Base-by-base conservation (phyloP, 768 basidiomycete genomes). In the Hortiboletus campestris region DNA sequence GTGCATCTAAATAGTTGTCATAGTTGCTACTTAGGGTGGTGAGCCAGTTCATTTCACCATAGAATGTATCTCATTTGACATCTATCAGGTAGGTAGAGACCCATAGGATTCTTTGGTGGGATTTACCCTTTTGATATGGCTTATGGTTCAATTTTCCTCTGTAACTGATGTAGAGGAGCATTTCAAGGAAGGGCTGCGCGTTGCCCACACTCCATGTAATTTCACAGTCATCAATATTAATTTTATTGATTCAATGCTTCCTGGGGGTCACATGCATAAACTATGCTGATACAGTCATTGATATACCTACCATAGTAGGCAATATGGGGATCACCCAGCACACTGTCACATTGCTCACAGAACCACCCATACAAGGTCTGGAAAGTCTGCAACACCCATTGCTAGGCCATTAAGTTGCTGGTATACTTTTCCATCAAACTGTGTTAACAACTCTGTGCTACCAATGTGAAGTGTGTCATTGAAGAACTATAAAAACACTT, bases 21-120 rank as follows among this genome's bases (percentile, higher is more conserved):
- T 0, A 2, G 0, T 2, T 20, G 25, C 55, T 56, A 53, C 55
- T 35, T 0, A 59, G 32, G 0, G 43, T 56, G 32, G 58, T 32
- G 0, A 60, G 20, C 0, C 44, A 39, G 0, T 2, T 6, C 55
- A 60, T 56, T 12, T 60, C 55, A 22, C 59, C 48, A 0, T 7
- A 14, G 17, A 60, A 60, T 0, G 53, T 61, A 0, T 57, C 60
- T 42, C 48, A 34, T 22, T 61, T 61, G 0, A 61, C 54, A 1
- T 61, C 50, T 0, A 46, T 7, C 0, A 51, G 57, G 25, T 61
- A 51, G 19, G 43, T 34, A 2, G 44, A 50, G 1, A 59, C 53
- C 59, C 60, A 59, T 6, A 48, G 57, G n/a, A 55, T 43, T 34
- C 49, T 41, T n/a, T 54, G 20, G 0, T 52, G 50, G 6, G 36